Percentiles rank a stretch among this genome's conserved stretches.
Conservation (phyloP, 1,284 basidiomycete species). For the Moniliophthora roreri region DNA sequence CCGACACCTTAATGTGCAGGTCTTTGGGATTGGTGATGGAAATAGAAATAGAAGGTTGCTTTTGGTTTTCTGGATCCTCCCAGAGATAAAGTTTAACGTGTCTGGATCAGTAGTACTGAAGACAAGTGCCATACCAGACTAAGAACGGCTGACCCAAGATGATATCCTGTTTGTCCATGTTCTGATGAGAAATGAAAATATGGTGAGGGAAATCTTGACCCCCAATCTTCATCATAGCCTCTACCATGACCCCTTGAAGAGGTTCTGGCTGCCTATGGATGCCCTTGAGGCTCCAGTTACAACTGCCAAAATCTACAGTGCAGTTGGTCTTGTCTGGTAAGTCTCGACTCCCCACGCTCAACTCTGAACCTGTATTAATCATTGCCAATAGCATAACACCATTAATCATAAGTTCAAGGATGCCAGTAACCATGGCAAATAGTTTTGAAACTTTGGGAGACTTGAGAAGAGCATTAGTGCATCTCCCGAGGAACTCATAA, state of each 20-base stretch:
- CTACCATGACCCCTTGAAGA: slow-evolving; percentile 5
- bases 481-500: neutral
- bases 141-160: slow-evolving; percentile 32
- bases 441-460: neutral
- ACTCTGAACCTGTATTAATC: slow-evolving; percentile 10
- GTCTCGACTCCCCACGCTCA: neutral
- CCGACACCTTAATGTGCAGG: slow-evolving; percentile 8
- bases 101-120: slow-evolving; percentile 20
- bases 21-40: slow-evolving; percentile 13
- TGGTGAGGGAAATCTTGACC: slow-evolving; percentile 28
- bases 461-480: neutral
- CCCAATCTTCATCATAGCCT: slow-evolving; percentile 18
- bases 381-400: neutral
- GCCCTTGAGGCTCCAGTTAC: slow-evolving; percentile 2
- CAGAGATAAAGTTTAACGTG: slow-evolving; percentile 20
- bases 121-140: slow-evolving; percentile 21
- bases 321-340: neutral
- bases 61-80: slow-evolving; percentile 15
- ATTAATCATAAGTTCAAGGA: neutral
- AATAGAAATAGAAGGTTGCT: slow-evolving; percentile 5
- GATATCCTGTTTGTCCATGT: slow-evolving; percentile 19
- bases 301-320: slow-evolving; percentile 5
- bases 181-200: slow-evolving; percentile 22
- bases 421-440: slow-evolving; percentile 9
- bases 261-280: slow-evolving; percentile 10